Percentiles rank a stretch among this genome's conserved stretches.
Evolutionary conservation across 208 protist genomes (phyloP).

Genomic region (Eutreptiella sp.): DNA sequence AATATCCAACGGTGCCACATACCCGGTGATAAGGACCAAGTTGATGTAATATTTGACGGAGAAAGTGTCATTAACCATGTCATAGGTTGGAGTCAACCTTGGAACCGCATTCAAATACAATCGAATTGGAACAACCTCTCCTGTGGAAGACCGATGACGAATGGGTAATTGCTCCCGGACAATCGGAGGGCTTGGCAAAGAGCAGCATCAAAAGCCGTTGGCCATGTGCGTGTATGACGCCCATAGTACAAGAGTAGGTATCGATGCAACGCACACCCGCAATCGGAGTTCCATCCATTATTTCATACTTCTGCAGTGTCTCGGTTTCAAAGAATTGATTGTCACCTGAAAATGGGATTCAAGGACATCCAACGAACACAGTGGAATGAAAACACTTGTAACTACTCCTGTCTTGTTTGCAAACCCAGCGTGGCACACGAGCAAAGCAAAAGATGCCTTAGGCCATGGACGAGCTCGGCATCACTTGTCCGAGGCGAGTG

Average conservation of each 20-base stretch:
- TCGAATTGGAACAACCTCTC: constrained; percentile 78
- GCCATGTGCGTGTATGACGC: no score
- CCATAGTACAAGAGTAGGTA: no score
- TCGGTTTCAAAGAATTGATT: constrained; percentile 55
- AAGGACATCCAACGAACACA: no score
- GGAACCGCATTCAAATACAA: constrained; percentile 66
- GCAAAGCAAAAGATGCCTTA: no score
- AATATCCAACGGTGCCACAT: no score
- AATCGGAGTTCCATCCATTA: constrained; percentile 80
- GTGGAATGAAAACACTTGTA: no score
- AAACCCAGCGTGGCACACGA: constrained; percentile 11
- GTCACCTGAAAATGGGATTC: not conserved
- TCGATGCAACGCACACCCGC: no score
- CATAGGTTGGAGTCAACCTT: constrained; percentile 67
- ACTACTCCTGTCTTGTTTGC: constrained; percentile 21
- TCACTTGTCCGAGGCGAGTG: constrained; percentile 5
- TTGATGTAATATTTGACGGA: constrained; percentile 75
- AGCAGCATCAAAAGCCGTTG: no score
- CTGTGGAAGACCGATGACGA: no score
- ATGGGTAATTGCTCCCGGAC: no score
- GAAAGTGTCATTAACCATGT: constrained; percentile 52
- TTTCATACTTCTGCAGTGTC: constrained; percentile 74
- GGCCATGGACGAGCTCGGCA: no score
- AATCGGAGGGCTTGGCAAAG: no score
- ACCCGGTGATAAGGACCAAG: constrained; percentile 65